Conservation (phyloP, 345 rosid species). For the Aquilaria malaccensis region DNA sequence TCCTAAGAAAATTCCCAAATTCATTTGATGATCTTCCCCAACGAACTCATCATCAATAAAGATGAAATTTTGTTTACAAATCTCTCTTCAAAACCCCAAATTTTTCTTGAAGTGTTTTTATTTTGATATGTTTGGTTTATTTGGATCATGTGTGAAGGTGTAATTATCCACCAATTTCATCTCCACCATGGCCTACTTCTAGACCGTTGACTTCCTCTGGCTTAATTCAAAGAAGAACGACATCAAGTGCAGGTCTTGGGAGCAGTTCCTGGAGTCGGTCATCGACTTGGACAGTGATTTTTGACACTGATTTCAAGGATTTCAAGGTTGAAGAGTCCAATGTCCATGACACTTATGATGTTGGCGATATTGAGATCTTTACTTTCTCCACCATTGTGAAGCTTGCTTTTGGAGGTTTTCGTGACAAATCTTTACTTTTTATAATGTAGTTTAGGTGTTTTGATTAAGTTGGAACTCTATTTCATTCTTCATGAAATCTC, state of each 20-base stretch:
- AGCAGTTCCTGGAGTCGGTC: conserved; percentile 15
- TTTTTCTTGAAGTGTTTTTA: conserved; percentile 1
- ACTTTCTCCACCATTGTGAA: conserved; percentile 21
- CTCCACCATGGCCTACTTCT: conserved; percentile 29
- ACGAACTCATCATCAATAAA: background rate
- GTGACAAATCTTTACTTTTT: conserved; percentile 24
- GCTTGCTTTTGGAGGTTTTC: conserved; percentile 14
- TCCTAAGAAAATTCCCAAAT: background rate
- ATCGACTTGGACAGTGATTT: conserved; percentile 59
- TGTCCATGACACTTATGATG: conserved; percentile 41
- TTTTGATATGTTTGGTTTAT: conserved; percentile 11
- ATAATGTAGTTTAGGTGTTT: background rate
- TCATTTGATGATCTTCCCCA: background rate
- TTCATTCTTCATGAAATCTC: background rate
- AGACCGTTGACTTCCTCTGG: conserved; percentile 61
- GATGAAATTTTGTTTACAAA: background rate
- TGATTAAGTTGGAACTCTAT: background rate
- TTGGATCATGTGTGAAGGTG: conserved; percentile 91
- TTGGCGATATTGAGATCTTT: conserved; percentile 30
- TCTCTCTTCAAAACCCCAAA: background rate
- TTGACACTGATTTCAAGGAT: conserved; percentile 84
- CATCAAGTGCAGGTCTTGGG: conserved; percentile 22
- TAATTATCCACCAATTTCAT: conserved; percentile 73
- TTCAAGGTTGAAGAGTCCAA: conserved; percentile 62
- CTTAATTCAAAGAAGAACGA: conserved; percentile 49